Percentiles rank a stretch among this genome's conserved stretches.
These are phyloP conservation scores for Silene conica DNA, from an alignment of 148 eudicot genomes.

Conservation along the genomic window DNA sequence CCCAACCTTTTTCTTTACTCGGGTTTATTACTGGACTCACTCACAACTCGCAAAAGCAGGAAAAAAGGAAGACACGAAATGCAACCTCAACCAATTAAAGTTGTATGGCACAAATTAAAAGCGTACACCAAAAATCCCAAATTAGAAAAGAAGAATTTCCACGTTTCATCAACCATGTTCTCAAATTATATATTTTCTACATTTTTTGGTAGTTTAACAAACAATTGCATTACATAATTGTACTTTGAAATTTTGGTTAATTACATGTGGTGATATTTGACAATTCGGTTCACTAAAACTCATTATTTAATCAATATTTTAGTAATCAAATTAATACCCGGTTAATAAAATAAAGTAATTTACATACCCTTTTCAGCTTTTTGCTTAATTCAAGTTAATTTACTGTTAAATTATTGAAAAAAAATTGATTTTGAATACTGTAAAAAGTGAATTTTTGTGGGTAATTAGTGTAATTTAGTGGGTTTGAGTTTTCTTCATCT, in stretches of 20 bases:
- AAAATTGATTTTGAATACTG: conserved; percentile 9
- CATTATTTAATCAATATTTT: not conserved
- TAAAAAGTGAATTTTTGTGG: not conserved
- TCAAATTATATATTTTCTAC: not conserved
- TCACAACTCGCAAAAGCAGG: no score
- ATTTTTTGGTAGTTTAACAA: not conserved
- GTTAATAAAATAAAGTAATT: not conserved
- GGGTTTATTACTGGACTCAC: no score
- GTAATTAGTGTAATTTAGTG: not conserved
- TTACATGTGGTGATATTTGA: not conserved
- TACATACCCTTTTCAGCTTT: not conserved
- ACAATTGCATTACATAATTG: not conserved
- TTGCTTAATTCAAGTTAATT: not conserved
- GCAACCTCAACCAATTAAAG: conserved; percentile 7
- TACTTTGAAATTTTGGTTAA: not conserved
- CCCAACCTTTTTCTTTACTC: no score
- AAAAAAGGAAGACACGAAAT: conserved; percentile 7
- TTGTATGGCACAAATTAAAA: conserved; percentile 6
- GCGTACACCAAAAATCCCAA: not conserved
- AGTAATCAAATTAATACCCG: conserved; percentile 2
- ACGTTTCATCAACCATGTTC: not conserved
- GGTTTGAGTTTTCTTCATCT: conserved; percentile 14
- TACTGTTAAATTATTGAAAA: not conserved
- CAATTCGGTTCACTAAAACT: not conserved
- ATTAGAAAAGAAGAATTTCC: not conserved